phyloP scores from a whole-genome alignment of 2,329 filamentous ascomycete species.

The Neopestalotiopsis rosae region DNA sequence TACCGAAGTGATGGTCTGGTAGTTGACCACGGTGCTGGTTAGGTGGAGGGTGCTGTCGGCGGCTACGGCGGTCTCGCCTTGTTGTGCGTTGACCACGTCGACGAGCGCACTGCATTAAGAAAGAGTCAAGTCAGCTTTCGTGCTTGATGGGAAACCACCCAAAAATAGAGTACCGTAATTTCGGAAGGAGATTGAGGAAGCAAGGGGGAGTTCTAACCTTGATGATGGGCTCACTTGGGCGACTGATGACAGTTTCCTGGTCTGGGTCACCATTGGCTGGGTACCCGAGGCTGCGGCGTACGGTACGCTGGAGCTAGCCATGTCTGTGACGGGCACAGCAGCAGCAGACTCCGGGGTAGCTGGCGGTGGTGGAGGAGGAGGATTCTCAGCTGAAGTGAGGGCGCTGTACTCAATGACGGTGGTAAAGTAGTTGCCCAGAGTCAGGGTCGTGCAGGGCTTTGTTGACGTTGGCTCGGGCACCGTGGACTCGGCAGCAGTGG shows the following conservation, averaged over 20 bases:
- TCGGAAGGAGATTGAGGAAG: background rate
- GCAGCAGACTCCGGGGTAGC: constrained; percentile 4
- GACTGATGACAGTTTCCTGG: background rate
- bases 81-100: background rate
- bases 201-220: constrained; percentile 8
- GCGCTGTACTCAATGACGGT: constrained; percentile 32
- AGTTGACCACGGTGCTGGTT: constrained; percentile 11
- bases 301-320: background rate
- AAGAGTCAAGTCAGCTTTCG: background rate
- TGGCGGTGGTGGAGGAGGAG: constrained; percentile 19
- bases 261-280: background rate
- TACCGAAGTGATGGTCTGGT: constrained; percentile 5
- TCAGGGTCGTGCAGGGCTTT: constrained; percentile 30
- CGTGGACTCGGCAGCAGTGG: constrained; percentile 22
- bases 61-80: background rate
- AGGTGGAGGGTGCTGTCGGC: background rate
- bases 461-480: constrained; percentile 17
- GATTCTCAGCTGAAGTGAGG: constrained; percentile 21
- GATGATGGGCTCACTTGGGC: background rate
- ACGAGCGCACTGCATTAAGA: too few relatives aligned
- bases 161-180: background rate
- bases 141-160: too few relatives aligned
- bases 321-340: background rate
- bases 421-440: constrained; percentile 33
- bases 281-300: background rate